Evolutionary conservation across 192 early-diverging fungal species (phyloP).

Genomic region (Phlyctochytrium arcticum): DNA sequence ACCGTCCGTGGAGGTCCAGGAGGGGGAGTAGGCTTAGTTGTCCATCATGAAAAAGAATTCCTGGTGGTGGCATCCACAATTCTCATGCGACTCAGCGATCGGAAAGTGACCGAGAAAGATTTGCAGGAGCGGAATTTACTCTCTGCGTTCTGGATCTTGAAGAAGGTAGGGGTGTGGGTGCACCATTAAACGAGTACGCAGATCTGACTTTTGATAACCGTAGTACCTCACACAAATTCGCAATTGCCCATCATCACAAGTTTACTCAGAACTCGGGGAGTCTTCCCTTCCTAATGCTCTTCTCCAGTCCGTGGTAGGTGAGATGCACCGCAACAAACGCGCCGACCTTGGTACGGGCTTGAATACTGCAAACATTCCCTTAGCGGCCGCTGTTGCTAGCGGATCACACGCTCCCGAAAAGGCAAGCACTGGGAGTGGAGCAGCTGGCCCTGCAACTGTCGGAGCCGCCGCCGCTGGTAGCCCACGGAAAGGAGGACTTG

Average conservation of each 20-base stretch:
- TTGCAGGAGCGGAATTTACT: constrained; percentile 14
- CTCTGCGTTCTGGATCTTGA: constrained; percentile 10
- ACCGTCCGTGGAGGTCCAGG: background rate
- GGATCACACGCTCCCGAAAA: no score
- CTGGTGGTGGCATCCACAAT: constrained; percentile 8
- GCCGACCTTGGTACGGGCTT: no score
- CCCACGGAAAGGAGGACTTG: background rate
- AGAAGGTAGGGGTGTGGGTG: constrained; percentile 5
- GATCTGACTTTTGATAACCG: background rate
- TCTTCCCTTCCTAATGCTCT: constrained; percentile 8
- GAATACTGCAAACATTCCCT: no score
- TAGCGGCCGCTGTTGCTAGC: no score
- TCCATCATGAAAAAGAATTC: background rate
- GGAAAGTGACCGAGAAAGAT: constrained; percentile 14
- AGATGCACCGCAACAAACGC: constrained; percentile 18
- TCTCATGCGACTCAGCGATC: constrained; percentile 15
- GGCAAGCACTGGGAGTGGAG: no score
- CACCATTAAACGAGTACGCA: background rate
- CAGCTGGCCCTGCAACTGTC: no score
- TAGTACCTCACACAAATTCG: background rate
- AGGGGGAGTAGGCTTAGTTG: background rate
- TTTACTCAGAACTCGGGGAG: constrained; percentile 1
- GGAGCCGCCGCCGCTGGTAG: no score
- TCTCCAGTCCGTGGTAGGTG: constrained; percentile 3
- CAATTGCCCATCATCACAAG: background rate